A percentile compares a stretch with the other conserved stretches of the same genome.
Conservation (phyloP, 1,284 basidiomycete genomes). For the Polyporus tsugae region DNA sequence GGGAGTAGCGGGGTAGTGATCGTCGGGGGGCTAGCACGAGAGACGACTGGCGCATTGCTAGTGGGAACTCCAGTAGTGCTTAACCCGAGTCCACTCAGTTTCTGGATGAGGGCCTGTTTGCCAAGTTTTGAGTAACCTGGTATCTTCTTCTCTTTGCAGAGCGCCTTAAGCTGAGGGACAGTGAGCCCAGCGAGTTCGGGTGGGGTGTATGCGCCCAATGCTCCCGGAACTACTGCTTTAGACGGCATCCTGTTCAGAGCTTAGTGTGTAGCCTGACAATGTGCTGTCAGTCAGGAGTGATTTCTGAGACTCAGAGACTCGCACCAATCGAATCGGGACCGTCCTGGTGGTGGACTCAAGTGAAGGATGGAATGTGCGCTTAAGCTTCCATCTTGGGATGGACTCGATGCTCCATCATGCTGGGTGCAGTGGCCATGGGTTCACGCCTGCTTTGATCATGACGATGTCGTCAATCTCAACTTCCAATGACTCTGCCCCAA, state of each 20-base stretch:
- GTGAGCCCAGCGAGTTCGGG: constrained; percentile 51
- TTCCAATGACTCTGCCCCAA: too few relatives aligned
- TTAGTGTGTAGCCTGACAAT: background rate
- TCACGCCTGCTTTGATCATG: too few relatives aligned
- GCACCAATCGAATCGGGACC: background rate
- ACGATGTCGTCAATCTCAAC: too few relatives aligned
- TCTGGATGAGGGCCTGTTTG: constrained; percentile 65
- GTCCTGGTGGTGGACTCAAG: background rate
- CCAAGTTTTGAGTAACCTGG: constrained; percentile 71
- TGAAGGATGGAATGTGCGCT: background rate
- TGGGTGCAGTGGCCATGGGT: too few relatives aligned
- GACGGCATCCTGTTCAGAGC: background rate
- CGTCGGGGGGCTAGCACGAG: background rate
- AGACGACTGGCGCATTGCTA: background rate
- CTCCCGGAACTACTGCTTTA: background rate
- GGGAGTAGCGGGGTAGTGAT: background rate
- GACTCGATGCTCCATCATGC: background rate
- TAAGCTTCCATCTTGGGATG: background rate
- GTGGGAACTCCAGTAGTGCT: background rate
- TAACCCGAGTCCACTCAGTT: constrained; percentile 41
- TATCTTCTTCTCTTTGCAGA: constrained; percentile 71
- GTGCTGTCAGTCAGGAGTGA: background rate
- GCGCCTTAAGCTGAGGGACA: constrained; percentile 66
- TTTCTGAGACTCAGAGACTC: background rate
- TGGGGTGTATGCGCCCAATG: constrained; percentile 12